Base-by-base conservation (phyloP, 2,329 filamentous ascomycete genomes). In the Huntiella abstrusa region DNA sequence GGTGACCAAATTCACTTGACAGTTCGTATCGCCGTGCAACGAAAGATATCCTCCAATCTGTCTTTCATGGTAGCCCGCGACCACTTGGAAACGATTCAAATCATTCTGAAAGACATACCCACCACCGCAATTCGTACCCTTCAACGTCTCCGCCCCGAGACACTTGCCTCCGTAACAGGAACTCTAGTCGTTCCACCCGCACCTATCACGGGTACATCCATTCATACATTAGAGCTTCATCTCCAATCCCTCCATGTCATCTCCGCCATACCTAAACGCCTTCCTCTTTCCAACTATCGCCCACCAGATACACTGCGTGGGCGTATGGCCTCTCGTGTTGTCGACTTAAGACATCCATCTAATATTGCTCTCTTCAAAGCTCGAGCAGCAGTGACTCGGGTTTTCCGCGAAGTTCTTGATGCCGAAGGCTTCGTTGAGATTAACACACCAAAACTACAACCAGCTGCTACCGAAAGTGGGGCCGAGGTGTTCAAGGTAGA, bases 401-500 rank as follows among this genome's bases (percentile, higher is more conserved):
- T 82, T 19, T 95, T 94, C 70, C 81, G 87, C 42, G 62, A 71
- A 7, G 76, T 80, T 2, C 71, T 95, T 1, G 81, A 88, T 53
- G 68, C 71, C 2, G 68, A 80, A 52, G 80, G 77, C 12, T 95
- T 95, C 58, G 80, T 93, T 49, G 87, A 95, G 61, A 94, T 95
- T 50, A 85, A 94, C 58, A 93, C 85, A 0, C 87, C 87, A 2
- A 95, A 94, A 63, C 67, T 95, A 38, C 85, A 93, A 65, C 83
- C 84, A 1, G 79, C 82, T 10, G 87, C 87, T 1, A 93, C 87
- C 1, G 87, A 95, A 61, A 93, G 83, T 41, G 87, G 87, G 41
- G 80, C 87, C 11, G 85, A 84, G 52, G 87, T 95, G 4, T 95
- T 95, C 68, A 78, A 83, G 58, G 75, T 93, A 42, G 83, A 91